A percentile compares a stretch with the other conserved stretches of the same genome.
Evolutionary conservation across 2,329 filamentous ascomycete species (phyloP).

Genomic region (Cryphonectria carpinicola): DNA sequence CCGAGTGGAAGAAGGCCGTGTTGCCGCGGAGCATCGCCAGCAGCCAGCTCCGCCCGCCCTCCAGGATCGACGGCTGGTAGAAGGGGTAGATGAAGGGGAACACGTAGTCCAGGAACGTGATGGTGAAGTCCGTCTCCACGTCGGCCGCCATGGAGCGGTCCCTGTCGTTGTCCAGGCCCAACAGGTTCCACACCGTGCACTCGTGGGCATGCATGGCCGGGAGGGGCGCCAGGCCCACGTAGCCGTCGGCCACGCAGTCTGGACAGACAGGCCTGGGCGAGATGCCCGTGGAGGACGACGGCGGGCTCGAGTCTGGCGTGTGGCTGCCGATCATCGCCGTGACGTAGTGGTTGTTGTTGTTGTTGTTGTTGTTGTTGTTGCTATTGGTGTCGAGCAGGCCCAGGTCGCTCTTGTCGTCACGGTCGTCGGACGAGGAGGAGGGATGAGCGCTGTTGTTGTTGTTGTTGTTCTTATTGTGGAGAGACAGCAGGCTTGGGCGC

Average conservation of each 20-base stretch:
- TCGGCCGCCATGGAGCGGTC: conserved; percentile 19
- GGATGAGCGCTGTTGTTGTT: background rate
- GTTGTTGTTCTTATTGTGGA: conserved; percentile 5
- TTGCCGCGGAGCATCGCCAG: conserved; percentile 60
- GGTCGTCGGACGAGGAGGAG: background rate
- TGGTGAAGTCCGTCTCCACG: conserved; percentile 45
- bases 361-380: too few species aligned
- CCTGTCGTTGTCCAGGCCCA: conserved; percentile 25
- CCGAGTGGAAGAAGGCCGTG: conserved; percentile 60
- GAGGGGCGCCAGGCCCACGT: conserved; percentile 6
- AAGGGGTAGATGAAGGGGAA: conserved; percentile 67
- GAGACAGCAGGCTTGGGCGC: conserved; percentile 6
- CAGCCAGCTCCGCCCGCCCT: conserved; percentile 65
- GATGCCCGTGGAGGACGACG: conserved; percentile 19
- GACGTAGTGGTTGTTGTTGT: too few species aligned
- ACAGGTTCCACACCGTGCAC: conserved; percentile 26
- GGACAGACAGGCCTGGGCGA: conserved; percentile 24
- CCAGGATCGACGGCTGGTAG: conserved; percentile 59
- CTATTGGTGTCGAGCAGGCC: background rate
- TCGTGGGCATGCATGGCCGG: conserved; percentile 13
- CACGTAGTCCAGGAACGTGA: conserved; percentile 65
- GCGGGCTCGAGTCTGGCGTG: conserved; percentile 23
- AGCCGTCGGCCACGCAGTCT: conserved; percentile 22
- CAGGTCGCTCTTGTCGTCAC: conserved; percentile 21
- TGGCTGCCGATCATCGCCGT: background rate